Percentiles rank a stretch among this genome's conserved stretches.
phyloP scores from a whole-genome alignment of 1,139 yeast genomes.

The Taiozyma sp. region DNA sequence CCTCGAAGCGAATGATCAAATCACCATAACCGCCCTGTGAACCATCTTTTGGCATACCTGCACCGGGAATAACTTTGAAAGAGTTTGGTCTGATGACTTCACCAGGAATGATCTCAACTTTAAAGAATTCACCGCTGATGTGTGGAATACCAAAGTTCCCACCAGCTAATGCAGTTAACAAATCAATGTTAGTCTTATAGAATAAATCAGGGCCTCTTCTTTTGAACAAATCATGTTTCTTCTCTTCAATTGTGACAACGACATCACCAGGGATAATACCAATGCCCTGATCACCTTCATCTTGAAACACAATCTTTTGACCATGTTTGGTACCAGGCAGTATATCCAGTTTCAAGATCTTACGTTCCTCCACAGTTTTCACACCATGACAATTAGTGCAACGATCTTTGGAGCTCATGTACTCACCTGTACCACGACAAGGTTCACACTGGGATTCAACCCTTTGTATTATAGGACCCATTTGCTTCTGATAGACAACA shows the following conservation, averaged over 20 bases:
- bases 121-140: conserved; percentile 41
- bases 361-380: conserved; percentile 37
- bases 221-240: conserved; percentile 36
- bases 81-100: conserved; percentile 42
- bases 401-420: conserved; percentile 27
- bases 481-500: conserved; percentile 22
- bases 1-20: conserved; percentile 43
- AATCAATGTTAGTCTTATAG: conserved; percentile 41
- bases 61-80: conserved; percentile 43
- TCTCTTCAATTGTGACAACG: conserved; percentile 37
- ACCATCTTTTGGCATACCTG: conserved; percentile 59
- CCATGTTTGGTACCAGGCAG: conserved; percentile 50
- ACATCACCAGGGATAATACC: conserved; percentile 63
- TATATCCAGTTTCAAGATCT: conserved; percentile 45
- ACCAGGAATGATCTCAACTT: conserved; percentile 37
- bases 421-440: conserved; percentile 35
- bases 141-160: conserved; percentile 42
- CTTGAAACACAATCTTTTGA: conserved; percentile 43
- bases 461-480: conserved; percentile 27
- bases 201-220: conserved; percentile 46
- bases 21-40: conserved; percentile 38
- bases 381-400: conserved; percentile 39
- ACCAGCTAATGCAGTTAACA: conserved; percentile 50
- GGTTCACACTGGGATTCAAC: conserved; percentile 28
- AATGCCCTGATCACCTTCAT: conserved; percentile 62